These are phyloP conservation scores for Berkeleyomyces basicola DNA, from an alignment of 2,329 filamentous ascomycete species.

Conservation along the genomic window DNA sequence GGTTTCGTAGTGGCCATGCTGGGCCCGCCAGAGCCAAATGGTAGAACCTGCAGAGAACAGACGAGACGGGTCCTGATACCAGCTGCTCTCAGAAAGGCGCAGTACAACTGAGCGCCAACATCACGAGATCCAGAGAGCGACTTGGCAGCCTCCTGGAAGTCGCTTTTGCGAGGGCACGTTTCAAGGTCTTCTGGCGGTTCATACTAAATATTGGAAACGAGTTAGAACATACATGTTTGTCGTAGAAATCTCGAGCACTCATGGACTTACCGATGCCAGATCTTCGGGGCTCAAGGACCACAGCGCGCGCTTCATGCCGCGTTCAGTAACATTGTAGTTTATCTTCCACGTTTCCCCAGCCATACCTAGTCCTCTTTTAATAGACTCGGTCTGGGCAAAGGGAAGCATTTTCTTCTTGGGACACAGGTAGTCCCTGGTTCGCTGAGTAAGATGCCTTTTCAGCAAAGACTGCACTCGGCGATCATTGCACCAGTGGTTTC, in stretches of 20 bases:
- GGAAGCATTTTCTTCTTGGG: slow-evolving; percentile 52
- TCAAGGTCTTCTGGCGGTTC: slow-evolving; percentile 47
- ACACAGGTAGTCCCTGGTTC: slow-evolving; percentile 49
- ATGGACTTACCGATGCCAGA: slow-evolving; percentile 34
- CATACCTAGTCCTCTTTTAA: slow-evolving; percentile 63
- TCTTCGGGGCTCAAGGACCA: slow-evolving; percentile 58
- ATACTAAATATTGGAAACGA: slow-evolving; percentile 24
- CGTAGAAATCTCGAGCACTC: background rate
- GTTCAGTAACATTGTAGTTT: slow-evolving; percentile 53
- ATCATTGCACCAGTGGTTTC: slow-evolving; percentile 86
- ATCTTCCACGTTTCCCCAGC: slow-evolving; percentile 49
- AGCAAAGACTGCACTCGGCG: slow-evolving; percentile 47
- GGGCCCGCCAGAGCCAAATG: slow-evolving; percentile 43
- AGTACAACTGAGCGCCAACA: slow-evolving; percentile 78
- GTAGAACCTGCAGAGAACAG: slow-evolving; percentile 73
- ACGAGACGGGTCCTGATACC: slow-evolving; percentile 71
- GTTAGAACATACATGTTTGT: background rate
- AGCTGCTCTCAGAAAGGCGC: slow-evolving; percentile 66
- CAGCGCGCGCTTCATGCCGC: slow-evolving; percentile 50
- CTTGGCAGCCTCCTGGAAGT: slow-evolving; percentile 57
- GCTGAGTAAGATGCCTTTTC: slow-evolving; percentile 46
- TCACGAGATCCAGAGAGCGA: slow-evolving; percentile 69
- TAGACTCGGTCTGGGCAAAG: slow-evolving; percentile 57
- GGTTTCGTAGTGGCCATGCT: slow-evolving; percentile 26
- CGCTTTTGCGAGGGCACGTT: slow-evolving; percentile 47